phyloP scores from a whole-genome alignment of 208 protist genomes.

The Acanthamoeba lugdunensis region DNA sequence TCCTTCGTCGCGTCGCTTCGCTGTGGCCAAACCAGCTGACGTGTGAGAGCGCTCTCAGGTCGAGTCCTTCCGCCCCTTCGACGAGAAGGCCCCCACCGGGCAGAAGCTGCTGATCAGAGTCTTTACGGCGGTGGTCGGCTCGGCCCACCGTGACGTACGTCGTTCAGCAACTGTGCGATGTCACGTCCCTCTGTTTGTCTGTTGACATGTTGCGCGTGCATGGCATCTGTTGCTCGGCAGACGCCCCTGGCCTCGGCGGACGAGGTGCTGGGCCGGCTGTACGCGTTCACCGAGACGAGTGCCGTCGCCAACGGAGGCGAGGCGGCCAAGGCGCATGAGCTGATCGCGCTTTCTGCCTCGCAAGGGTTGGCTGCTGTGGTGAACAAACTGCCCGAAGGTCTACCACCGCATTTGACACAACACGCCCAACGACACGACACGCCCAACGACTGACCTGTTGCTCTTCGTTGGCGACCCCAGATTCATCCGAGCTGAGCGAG shows the following conservation, averaged over 20 bases:
- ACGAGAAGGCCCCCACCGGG: neutral
- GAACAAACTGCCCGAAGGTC: conserved; percentile 63
- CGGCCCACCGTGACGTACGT: conserved; percentile 41
- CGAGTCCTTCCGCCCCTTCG: conserved; percentile 5
- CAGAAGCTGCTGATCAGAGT: conserved; percentile 49
- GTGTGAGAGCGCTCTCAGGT: neutral
- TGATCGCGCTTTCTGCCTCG: neutral
- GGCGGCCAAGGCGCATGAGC: neutral
- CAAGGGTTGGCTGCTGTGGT: conserved; percentile 25
- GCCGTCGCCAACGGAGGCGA: neutral
- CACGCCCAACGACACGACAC: neutral
- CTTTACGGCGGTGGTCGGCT: conserved; percentile 2
- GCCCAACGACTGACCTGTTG: neutral
- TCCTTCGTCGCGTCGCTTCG: too few relatives aligned
- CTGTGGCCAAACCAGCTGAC: neutral
- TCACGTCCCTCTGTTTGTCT: neutral
- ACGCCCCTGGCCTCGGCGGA: neutral
- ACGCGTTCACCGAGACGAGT: neutral
- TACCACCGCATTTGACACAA: neutral
- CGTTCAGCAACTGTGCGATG: neutral
- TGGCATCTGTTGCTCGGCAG: neutral
- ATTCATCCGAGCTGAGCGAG: neutral
- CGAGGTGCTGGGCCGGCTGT: neutral
- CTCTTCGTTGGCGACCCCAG: neutral
- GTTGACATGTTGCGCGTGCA: neutral